phyloP scores from a whole-genome alignment of 805 yeast species.

The Candida corydali region DNA sequence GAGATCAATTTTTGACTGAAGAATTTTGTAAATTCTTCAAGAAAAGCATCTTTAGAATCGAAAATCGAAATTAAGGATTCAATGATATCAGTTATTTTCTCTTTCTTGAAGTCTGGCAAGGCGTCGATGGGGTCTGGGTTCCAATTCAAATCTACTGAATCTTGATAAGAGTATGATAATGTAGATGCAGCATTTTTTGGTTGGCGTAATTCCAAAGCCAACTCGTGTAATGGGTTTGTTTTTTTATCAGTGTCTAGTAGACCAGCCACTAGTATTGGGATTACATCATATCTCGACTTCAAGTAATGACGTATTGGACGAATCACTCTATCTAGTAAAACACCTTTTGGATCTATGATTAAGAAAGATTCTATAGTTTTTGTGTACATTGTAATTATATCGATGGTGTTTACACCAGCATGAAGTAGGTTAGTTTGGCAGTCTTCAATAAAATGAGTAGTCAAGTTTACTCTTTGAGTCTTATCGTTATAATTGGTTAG shows the following conservation, averaged over 20 bases:
- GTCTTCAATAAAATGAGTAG: constrained; percentile 42
- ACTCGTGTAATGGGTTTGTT: constrained; percentile 46
- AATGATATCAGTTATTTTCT: constrained; percentile 60
- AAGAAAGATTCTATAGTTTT: constrained; percentile 68
- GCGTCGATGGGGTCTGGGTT: constrained; percentile 87
- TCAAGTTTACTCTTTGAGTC: constrained; percentile 48
- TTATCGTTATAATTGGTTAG: constrained; percentile 18
- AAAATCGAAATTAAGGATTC: constrained; percentile 69
- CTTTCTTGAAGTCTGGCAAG: constrained; percentile 72
- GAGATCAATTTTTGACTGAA: constrained; percentile 56
- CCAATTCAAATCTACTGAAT: constrained; percentile 70
- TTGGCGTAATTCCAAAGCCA: constrained; percentile 49
- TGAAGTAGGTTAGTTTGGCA: constrained; percentile 55
- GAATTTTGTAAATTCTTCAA: constrained; percentile 57
- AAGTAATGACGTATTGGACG: constrained; percentile 72
- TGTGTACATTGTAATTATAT: constrained; percentile 65
- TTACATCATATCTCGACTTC: constrained; percentile 69
- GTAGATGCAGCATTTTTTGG: constrained; percentile 9
- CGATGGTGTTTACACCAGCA: constrained; percentile 77
- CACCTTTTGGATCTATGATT: constrained; percentile 83
- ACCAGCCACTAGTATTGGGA: constrained; percentile 66
- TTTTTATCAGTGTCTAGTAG: constrained; percentile 45
- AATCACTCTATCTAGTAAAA: constrained; percentile 70
- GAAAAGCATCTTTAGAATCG: constrained; percentile 63
- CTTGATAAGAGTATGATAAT: constrained; percentile 9